Percentiles rank a stretch among this genome's conserved stretches.
Conservation (phyloP, 2,329 filamentous ascomycete species). For the Aspergillus candidus region DNA sequence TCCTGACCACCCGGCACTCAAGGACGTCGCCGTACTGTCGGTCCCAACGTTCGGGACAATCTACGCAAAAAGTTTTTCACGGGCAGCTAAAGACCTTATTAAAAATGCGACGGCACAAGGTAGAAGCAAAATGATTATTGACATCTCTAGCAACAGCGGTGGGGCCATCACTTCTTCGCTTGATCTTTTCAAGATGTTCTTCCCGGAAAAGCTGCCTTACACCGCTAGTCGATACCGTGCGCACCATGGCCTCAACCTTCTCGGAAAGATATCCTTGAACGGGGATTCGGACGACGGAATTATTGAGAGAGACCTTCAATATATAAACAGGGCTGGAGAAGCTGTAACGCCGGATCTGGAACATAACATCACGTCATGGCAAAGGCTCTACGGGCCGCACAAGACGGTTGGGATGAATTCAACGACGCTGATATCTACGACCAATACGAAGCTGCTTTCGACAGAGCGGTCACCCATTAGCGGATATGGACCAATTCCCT, state of each 20-base stretch:
- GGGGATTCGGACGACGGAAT: not conserved
- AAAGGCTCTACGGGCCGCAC: not conserved
- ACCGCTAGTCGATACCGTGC: constrained; percentile 46
- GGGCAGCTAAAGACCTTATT: constrained; percentile 13
- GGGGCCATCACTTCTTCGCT: constrained; percentile 46
- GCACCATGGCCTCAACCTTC: constrained; percentile 34
- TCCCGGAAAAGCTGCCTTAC: constrained; percentile 42
- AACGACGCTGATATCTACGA: not conserved
- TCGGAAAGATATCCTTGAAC: constrained; percentile 22
- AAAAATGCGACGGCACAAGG: constrained; percentile 28
- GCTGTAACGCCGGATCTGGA: not conserved
- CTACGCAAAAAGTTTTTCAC: constrained; percentile 6
- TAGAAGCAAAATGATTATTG: constrained; percentile 58
- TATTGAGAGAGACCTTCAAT: not conserved
- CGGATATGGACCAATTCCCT: not conserved
- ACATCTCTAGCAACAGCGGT: constrained; percentile 56
- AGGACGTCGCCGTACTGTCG: not conserved
- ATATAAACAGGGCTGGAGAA: not conserved
- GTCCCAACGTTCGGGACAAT: constrained; percentile 10
- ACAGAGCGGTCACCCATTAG: not conserved
- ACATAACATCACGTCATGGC: not conserved
- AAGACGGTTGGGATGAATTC: not conserved
- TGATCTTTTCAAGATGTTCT: constrained; percentile 50
- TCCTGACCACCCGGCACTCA: not conserved
- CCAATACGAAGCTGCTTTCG: not conserved